Percentiles rank a stretch among this genome's conserved stretches.
Evolutionary conservation across 352 stramenopile genomes (phyloP).

Genomic region (Pythium scleroteichum): DNA sequence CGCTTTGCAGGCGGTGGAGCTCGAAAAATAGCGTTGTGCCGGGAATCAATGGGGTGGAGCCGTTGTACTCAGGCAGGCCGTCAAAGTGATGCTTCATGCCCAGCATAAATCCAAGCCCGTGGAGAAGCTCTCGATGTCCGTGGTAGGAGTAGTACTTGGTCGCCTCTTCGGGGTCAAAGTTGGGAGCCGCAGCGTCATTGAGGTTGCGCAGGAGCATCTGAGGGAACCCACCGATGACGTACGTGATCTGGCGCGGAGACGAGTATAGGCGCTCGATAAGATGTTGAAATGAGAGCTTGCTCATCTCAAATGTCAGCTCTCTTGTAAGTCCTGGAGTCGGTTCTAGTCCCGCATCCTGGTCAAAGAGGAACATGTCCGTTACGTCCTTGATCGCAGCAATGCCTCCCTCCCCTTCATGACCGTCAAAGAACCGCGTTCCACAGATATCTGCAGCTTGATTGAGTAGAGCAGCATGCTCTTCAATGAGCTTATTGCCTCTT

Average conservation of each 20-base stretch:
- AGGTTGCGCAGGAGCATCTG: conserved; percentile 65
- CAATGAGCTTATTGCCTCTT: conserved; percentile 40
- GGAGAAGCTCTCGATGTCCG: conserved; percentile 77
- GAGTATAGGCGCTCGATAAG: conserved; percentile 76
- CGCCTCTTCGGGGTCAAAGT: conserved; percentile 29
- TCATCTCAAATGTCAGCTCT: conserved; percentile 49
- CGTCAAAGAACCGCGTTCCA: conserved; percentile 48
- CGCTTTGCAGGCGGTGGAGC: conserved; percentile 41
- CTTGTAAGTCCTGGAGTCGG: conserved; percentile 46
- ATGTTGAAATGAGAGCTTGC: conserved; percentile 66
- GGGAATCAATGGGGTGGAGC: conserved; percentile 62
- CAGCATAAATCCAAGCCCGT: conserved; percentile 78
- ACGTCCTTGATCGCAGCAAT: conserved; percentile 76
- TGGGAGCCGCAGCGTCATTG: conserved; percentile 38
- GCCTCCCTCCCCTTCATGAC: conserved; percentile 30
- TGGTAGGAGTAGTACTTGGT: conserved; percentile 83
- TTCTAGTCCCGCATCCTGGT: conserved; percentile 57
- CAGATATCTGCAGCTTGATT: conserved; percentile 42
- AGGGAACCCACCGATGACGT: conserved; percentile 67
- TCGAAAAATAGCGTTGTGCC: conserved; percentile 80
- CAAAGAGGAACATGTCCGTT: conserved; percentile 73
- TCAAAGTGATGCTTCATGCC: conserved; percentile 82
- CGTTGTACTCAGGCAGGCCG: conserved; percentile 57
- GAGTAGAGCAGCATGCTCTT: conserved; percentile 44
- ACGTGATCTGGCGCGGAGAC: conserved; percentile 63